Base-by-base conservation (phyloP, 192 early-diverging fungal species). In the Mortierella antarctica region DNA sequence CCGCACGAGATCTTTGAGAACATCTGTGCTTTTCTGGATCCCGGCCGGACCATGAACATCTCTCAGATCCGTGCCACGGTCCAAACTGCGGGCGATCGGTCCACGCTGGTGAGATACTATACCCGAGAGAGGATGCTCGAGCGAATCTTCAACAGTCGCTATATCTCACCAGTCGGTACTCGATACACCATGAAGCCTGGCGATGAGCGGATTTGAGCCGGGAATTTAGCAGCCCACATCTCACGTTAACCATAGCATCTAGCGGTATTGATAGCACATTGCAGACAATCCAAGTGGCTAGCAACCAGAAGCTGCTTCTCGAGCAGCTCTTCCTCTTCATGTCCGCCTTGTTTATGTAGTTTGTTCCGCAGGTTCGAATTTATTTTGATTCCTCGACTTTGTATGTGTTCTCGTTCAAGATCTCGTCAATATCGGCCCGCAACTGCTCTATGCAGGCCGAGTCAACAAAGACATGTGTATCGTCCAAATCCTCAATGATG, bases 401-500 rank as follows among this genome's bases (percentile, higher is more conserved):
- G 70, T 93, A 95, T 0, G 89, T 88, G 71, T 93, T 93, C 61
- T 90, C 86, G 82, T 95, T 89, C 65, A 95, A 81, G 52, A 93
- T 85, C 72, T 89, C 87, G 57, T 95, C 93, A 44, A 93, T 82
- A 66, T 88, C 89, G 5, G 68, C 62, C 51, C 91, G 88, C 4
- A 95, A 64, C 57, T 88, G 71, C 12, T 88, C 83, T 5, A 93
- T 82, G 51, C 85, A 88, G 5, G 79, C 82, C 8, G 89, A 74
- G 68, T 91, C 90, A 47, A 96, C 89, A 69, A 95, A 93, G 61
- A 96, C 70, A 71, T 96, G 95, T 0, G 91, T 94, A 7, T 89
- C 91, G 83, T 96, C 95, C 15, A 96, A 80, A 61, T 96, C 93
- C 71, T 93, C 91, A 57, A 96, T 92, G n/a, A 96, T 90, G 70